Evolutionary conservation across 2,329 filamentous ascomycete species (phyloP).

Genomic region (Ascochyta clinopodiicola): DNA sequence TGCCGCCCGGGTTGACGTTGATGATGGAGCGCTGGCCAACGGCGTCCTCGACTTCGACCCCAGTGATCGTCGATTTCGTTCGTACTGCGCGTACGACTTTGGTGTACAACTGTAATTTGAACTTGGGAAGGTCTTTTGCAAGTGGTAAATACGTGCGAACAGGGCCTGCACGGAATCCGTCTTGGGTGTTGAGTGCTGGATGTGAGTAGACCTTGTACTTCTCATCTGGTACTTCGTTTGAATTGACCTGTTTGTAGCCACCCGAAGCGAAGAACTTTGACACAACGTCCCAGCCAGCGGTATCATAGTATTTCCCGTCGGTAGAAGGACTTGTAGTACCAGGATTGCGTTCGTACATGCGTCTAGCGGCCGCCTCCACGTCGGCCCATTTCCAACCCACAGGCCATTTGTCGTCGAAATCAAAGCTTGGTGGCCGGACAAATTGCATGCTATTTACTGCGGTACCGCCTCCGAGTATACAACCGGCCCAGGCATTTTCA

Average conservation of each 20-base stretch:
- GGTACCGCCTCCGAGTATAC: conserved; percentile 49
- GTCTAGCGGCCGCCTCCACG: conserved; percentile 22
- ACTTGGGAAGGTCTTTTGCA: conserved; percentile 23
- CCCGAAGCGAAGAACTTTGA: conserved; percentile 23
- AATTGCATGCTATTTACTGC: conserved; percentile 34
- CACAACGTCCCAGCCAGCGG: conserved; percentile 24
- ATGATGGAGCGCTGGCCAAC: conserved; percentile 21
- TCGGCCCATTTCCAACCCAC: conserved; percentile 28
- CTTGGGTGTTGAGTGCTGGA: conserved; percentile 18
- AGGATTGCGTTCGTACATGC: conserved; percentile 31
- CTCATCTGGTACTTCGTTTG: conserved; percentile 27
- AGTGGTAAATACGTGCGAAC: conserved; percentile 29
- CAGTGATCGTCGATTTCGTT: conserved; percentile 20
- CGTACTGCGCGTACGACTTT: conserved; percentile 29
- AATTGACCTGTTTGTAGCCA: conserved; percentile 27
- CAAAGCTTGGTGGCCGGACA: conserved; percentile 26
- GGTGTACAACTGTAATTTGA: conserved; percentile 31
- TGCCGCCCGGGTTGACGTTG: conserved; percentile 26
- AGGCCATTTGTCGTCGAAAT: conserved; percentile 32
- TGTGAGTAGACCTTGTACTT: conserved; percentile 28
- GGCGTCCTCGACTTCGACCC: conserved; percentile 26
- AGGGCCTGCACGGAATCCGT: conserved; percentile 28
- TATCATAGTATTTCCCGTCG: conserved; percentile 31
- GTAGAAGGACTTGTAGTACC: conserved; percentile 25
- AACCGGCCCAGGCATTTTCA: conserved; percentile 38